A percentile compares a stretch with the other conserved stretches of the same genome.
Evolutionary conservation across 2,329 filamentous ascomycete species (phyloP).

Genomic region (Didymella sp.): DNA sequence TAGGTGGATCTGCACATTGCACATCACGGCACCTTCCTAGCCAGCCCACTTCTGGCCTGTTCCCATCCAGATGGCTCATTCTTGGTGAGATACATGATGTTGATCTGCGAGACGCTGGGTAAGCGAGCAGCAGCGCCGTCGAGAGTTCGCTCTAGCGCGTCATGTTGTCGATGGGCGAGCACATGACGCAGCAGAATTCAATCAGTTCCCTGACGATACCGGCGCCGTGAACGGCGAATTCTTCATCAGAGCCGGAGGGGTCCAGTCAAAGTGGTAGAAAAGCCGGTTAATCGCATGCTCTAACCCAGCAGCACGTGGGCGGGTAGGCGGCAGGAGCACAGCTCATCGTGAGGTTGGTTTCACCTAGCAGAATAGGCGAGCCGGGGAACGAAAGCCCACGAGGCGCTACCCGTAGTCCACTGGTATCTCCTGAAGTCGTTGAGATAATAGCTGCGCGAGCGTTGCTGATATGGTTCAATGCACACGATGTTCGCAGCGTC

Average conservation of each 20-base stretch:
- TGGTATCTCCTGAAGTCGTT: background rate
- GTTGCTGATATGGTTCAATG: slow-evolving; percentile 3
- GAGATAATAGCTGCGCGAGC: background rate
- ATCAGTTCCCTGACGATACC: slow-evolving; percentile 5
- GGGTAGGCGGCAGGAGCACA: slow-evolving; percentile 16
- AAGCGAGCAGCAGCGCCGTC: slow-evolving; percentile 16
- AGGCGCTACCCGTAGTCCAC: background rate
- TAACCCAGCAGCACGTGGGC: slow-evolving; percentile 12
- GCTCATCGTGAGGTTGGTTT: slow-evolving; percentile 16
- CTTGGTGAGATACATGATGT: slow-evolving; percentile 16
- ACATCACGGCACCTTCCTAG: slow-evolving; percentile 30
- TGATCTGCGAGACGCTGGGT: slow-evolving; percentile 27
- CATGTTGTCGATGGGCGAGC: slow-evolving; percentile 8
- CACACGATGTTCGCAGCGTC: slow-evolving; percentile 1
- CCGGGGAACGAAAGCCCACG: background rate
- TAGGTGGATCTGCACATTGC: slow-evolving; percentile 39
- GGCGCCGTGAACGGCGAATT: slow-evolving; percentile 4
- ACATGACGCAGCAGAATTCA: slow-evolving; percentile 16
- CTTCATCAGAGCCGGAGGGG: slow-evolving; percentile 4
- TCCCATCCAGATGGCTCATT: slow-evolving; percentile 19
- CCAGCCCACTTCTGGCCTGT: slow-evolving; percentile 22
- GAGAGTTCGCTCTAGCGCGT: slow-evolving; percentile 21
- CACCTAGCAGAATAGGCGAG: slow-evolving; percentile 3
- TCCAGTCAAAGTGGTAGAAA: slow-evolving; percentile 9
- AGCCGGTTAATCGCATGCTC: slow-evolving; percentile 9